Base-by-base conservation (phyloP, 2,329 filamentous ascomycete genomes). In the Colletotrichum sp. region DNA sequence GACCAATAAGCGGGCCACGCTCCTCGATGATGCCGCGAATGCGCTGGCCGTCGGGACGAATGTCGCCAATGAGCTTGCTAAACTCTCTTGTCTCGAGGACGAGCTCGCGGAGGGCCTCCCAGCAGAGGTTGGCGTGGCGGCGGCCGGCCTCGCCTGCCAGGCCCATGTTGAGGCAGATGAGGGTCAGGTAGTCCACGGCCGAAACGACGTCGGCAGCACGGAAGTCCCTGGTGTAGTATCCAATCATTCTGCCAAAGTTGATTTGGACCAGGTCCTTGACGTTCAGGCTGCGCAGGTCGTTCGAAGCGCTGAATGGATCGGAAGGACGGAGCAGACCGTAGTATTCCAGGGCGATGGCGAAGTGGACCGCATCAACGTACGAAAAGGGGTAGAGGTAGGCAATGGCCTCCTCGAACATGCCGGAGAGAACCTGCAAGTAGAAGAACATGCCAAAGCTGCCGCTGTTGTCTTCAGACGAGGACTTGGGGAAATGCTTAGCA, bases 21-120 rank as follows among this genome's bases (percentile, higher is more conserved):
- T 96, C 91, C 84, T 98, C 96, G 77, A 99, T 96, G 30, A 95
- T 91, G 67, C 97, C 97, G 73, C 92, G 92, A 79, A 98, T 95
- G 75, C 96, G 93, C 76, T 92, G 93, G 26, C 97, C 97, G 82
- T 98, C 95, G 3, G 92, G 91, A 75, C 93, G 91, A 80, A 99
- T 96, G 83, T 99, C 97, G 69, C 97, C 97, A 65, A 99, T 92
- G 16, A 99, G 88, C 81, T 95, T 94, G 81, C 96, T 96, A 84
- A 98, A 99, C 82, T 99, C 97, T 78, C 96, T 93, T 24, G 96
- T 98, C 86, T 99, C 97, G n/a, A 99, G 89, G 30, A 98, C 96
- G 71, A 98, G 92, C 84, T 98, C 97, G 43, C 96, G 94, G 73
- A 99, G 88, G 8, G 96, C 96, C 84, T 98, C 95, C 84, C 98